phyloP scores from a whole-genome alignment of 2,329 filamentous ascomycete species.

The Colletotrichum horii region DNA sequence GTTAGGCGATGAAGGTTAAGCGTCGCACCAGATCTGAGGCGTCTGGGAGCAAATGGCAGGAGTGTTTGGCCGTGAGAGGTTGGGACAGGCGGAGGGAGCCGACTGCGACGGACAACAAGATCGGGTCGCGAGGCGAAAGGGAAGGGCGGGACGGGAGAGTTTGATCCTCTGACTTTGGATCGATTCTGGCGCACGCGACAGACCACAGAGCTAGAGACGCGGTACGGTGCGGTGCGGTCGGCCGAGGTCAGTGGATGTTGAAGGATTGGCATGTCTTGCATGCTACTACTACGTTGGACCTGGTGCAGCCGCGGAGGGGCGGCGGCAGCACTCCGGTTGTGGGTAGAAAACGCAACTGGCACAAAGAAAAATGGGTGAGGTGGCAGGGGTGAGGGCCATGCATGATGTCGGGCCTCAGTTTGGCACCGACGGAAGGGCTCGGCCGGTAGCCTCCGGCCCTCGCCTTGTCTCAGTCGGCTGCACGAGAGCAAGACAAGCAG shows the following conservation, averaged over 20 bases:
- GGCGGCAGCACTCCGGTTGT: background rate
- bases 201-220: background rate
- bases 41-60: background rate
- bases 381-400: background rate
- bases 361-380: background rate
- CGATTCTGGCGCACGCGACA: background rate
- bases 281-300: background rate
- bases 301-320: background rate
- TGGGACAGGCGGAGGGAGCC: background rate
- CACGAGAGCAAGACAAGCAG: background rate
- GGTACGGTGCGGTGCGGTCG: background rate
- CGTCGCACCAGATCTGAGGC: background rate
- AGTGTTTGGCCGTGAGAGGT: background rate
- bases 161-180: background rate
- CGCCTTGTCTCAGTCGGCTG: background rate
- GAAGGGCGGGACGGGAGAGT: background rate
- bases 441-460: background rate
- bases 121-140: background rate
- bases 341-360: background rate
- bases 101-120: background rate
- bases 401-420: background rate
- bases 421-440: background rate
- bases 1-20: background rate
- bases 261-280: conserved; percentile 4
- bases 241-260: background rate